Evolutionary conservation across 2,329 filamentous ascomycete species (phyloP).

Genomic region (Pestalotiopsis sp.): DNA sequence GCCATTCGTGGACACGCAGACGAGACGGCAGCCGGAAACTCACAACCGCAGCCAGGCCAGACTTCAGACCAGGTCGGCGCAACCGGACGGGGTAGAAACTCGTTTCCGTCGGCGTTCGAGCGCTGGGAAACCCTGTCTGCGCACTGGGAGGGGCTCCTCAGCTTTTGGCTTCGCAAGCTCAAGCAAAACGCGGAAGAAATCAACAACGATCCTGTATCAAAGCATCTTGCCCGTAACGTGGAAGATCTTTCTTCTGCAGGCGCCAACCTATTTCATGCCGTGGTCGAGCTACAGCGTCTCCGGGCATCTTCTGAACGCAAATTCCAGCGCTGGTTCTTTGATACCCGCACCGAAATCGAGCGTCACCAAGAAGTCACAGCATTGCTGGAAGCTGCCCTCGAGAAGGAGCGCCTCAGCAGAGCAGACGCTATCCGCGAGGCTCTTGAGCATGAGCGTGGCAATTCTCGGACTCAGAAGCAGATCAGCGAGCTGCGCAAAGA

Average conservation of each 20-base stretch:
- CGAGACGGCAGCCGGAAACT: conserved; percentile 31
- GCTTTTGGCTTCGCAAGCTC: conserved; percentile 93
- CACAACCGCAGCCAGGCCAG: conserved; percentile 31
- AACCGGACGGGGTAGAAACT: conserved; percentile 54
- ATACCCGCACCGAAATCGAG: conserved; percentile 87
- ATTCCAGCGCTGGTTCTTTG: conserved; percentile 98
- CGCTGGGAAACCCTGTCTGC: conserved; percentile 96
- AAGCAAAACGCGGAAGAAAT: conserved; percentile 90
- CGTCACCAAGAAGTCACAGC: conserved; percentile 80
- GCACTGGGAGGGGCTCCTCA: conserved; percentile 96
- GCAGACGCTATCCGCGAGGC: conserved; percentile 68
- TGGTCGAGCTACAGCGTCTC: conserved; percentile 91
- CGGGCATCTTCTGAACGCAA: conserved; percentile 95
- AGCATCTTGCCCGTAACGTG: conserved; percentile 90
- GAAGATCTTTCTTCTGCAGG: conserved; percentile 96
- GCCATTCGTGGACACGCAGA: conserved; percentile 23
- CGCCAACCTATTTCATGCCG: conserved; percentile 95
- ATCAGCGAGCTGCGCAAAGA: conserved; percentile 92
- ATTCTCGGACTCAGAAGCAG: conserved; percentile 71
- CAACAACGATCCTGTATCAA: conserved; percentile 77
- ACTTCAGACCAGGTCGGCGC: conserved; percentile 33
- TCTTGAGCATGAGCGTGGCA: conserved; percentile 70
- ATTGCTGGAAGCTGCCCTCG: conserved; percentile 75
- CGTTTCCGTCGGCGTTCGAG: conserved; percentile 96
- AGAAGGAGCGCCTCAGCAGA: conserved; percentile 71